phyloP scores from a whole-genome alignment of 768 basidiomycete species.

The Mycena olivaceomarginata region DNA sequence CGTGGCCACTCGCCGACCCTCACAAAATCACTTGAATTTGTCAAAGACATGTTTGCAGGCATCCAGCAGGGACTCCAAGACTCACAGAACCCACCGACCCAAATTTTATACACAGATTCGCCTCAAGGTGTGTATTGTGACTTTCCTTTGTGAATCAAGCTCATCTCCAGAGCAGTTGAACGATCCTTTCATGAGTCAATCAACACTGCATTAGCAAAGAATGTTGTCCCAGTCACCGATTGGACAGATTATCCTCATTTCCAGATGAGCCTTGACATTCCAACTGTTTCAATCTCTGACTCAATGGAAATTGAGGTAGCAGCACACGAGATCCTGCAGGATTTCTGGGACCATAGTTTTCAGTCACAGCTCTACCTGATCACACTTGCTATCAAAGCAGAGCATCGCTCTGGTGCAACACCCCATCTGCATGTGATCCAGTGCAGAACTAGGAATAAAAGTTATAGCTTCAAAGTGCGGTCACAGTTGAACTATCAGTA shows the following conservation, averaged over 20 bases:
- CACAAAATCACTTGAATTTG: conserved; percentile 7
- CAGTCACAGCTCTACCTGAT: background rate
- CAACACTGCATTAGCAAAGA: background rate
- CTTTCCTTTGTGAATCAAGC: background rate
- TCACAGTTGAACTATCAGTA: background rate
- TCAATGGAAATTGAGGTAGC: conserved; percentile 2
- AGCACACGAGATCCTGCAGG: conserved; percentile 1
- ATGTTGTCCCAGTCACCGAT: conserved; percentile 9
- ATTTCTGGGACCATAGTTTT: background rate
- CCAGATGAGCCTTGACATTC: background rate
- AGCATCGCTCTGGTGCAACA: background rate
- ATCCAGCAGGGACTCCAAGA: conserved; percentile 6
- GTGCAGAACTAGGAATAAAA: background rate
- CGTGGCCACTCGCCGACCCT: background rate
- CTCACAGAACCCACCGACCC: conserved; percentile 6
- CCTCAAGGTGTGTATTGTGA: background rate
- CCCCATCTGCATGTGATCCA: conserved; percentile 4
- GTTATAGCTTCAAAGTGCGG: conserved; percentile 1
- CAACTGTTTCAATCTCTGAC: background rate
- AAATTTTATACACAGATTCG: conserved; percentile 7
- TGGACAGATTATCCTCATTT: conserved; percentile 12
- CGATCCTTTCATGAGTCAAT: conserved; percentile 7
- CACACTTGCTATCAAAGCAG: background rate
- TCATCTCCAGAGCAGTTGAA: background rate
- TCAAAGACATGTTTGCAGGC: conserved; percentile 13